Percentiles rank a stretch among this genome's conserved stretches.
Conservation (phyloP, 306 rosid species). For the Dryas octopetala region DNA sequence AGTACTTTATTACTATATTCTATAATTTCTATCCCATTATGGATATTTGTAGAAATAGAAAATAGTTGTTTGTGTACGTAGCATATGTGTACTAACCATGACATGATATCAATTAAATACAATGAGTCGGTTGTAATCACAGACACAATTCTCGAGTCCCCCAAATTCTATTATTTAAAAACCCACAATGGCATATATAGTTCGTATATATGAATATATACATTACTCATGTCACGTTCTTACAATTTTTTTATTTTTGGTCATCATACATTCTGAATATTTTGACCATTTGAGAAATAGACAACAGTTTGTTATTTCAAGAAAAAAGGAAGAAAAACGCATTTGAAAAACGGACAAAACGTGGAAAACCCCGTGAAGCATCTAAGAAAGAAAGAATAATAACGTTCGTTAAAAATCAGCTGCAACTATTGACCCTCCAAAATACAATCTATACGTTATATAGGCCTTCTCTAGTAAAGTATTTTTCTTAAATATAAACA, state of each 20-base stretch:
- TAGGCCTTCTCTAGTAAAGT: too few relatives aligned
- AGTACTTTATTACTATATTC: too few relatives aligned
- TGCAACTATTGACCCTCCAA: background rate
- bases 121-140: background rate
- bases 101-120: background rate
- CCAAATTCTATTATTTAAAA: background rate
- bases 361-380: constrained; percentile 1
- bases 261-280: too few relatives aligned
- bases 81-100: background rate
- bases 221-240: background rate
- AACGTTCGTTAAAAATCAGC: background rate
- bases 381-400: background rate
- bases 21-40: background rate
- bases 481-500: too few relatives aligned
- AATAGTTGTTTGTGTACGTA: background rate
- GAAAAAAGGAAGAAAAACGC: background rate
- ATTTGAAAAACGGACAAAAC: background rate
- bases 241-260: background rate
- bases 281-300: background rate
- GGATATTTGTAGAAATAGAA: background rate
- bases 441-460: background rate
- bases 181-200: background rate
- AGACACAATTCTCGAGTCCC: background rate
- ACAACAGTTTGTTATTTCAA: background rate
- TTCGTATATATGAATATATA: background rate